Conservation (phyloP, 1,139 yeast genomes). For the Pichia sp. region DNA sequence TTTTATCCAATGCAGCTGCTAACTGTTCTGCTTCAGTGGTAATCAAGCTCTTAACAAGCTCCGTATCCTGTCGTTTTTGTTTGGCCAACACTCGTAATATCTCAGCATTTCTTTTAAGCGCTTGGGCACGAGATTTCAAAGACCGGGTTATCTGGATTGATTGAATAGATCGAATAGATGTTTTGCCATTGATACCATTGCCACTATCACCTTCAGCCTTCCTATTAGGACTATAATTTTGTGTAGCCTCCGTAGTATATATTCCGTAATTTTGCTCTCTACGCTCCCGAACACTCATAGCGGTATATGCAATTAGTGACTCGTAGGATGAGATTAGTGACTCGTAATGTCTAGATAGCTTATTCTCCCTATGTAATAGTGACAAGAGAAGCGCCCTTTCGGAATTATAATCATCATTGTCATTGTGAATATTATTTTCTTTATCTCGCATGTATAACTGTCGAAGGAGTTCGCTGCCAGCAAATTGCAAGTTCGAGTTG, state of each 20-base stretch:
- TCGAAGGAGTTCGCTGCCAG: not conserved
- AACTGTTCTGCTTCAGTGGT: slow-evolving; percentile 6
- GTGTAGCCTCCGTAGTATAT: not conserved
- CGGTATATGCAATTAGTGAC: slow-evolving; percentile 12
- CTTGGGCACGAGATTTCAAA: slow-evolving; percentile 2
- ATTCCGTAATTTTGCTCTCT: slow-evolving; percentile 14
- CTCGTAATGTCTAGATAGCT: slow-evolving; percentile 25
- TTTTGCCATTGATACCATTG: not conserved
- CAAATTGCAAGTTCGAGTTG: not conserved
- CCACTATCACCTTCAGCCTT: not conserved
- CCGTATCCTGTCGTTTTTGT: slow-evolving; percentile 7
- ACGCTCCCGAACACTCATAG: slow-evolving; percentile 3
- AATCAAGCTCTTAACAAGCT: not conserved
- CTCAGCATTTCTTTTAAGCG: slow-evolving; percentile 11
- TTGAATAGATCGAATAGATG: slow-evolving; percentile 3
- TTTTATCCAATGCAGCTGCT: not conserved
- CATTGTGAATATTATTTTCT: not conserved
- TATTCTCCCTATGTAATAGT: slow-evolving; percentile 28
- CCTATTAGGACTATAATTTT: not conserved
- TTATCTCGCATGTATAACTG: not conserved
- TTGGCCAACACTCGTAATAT: slow-evolving; percentile 1
- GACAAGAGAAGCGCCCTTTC: slow-evolving; percentile 3
- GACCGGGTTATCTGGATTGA: slow-evolving; percentile 5
- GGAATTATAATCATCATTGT: not conserved
- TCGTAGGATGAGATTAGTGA: slow-evolving; percentile 17